Evolutionary conservation across 768 basidiomycete species (phyloP).

Genomic region (Collybia nuda): DNA sequence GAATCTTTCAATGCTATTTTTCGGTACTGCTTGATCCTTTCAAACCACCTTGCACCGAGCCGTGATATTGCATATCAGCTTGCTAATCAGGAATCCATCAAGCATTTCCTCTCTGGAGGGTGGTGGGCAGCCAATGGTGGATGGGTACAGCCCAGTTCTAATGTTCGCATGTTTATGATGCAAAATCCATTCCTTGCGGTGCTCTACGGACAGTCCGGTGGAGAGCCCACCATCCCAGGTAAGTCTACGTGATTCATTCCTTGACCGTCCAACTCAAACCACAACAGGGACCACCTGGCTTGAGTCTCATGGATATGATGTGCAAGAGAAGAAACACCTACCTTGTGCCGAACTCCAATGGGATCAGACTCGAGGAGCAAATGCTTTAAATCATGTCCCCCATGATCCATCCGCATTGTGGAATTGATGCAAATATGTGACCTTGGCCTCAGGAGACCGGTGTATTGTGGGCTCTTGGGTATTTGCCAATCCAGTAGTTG

Average conservation of each 20-base stretch:
- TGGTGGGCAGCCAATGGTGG: conserved; percentile 19
- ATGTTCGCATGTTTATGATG: conserved; percentile 15
- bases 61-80: conserved; percentile 36
- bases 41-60: conserved; percentile 44
- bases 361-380: conserved; percentile 9
- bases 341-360: conserved; percentile 3
- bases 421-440: conserved; percentile 14
- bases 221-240: not conserved
- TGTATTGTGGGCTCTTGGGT: conserved; percentile 23
- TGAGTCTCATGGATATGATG: conserved; percentile 4
- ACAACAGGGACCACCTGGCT: too few species aligned
- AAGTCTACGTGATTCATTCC: conserved; percentile 6
- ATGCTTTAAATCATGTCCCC: conserved; percentile 12
- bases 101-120: conserved; percentile 30
- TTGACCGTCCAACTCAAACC: conserved; percentile 7
- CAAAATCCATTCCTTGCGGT: conserved; percentile 12
- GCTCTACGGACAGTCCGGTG: conserved; percentile 11
- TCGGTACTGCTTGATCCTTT: conserved; percentile 34
- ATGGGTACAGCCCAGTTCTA: conserved; percentile 13
- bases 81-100: conserved; percentile 24
- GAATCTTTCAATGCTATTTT: conserved; percentile 45
- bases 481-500: conserved; percentile 14
- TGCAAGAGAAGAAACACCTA: not conserved
- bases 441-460: conserved; percentile 15
- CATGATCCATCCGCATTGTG: conserved; percentile 8